Base-by-base conservation (phyloP, 768 basidiomycete species). In the Strobilomyces echinocephalus region DNA sequence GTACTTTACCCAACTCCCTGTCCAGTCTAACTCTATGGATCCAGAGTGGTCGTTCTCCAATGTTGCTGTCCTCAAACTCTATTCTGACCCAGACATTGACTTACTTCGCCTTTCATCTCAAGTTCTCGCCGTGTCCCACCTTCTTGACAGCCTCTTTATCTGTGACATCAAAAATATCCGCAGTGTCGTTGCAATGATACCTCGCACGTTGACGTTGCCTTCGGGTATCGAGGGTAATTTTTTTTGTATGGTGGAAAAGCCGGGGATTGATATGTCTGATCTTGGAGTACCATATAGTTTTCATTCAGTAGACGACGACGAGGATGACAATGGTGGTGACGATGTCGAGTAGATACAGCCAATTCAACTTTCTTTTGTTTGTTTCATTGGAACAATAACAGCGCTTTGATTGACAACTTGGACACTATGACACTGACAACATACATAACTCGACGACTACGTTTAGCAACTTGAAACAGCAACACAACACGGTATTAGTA, bases 51-150 rank as follows among this genome's bases (percentile, higher is more conserved):
- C 30, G 5, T 31, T 18, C 5, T 1, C 15, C 10, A 26, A 24
- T 24, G 41, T 42, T 42, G 41, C 24, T 6, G 14, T 42, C 7
- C 4, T 45, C n/a, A 46, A 33, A 5, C 20, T 60, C 0, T 72
- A 60, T 42, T 61, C 62, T 3, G 56, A 49, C 5, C 63, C 63
- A 0, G 53, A 69, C 20, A 1, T 26, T 1, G 38, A 54, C 0
- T 46, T 72, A 1, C 48, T 63, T 0, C 10, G 21, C 1, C 46
- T 49, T 1, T 72, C 66, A 0, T 58, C 42, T 5, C 53, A 66
- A n/a, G 62, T 62, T 5, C 46, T 70, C 4, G 57, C 52, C 10
- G 34, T 28, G 28, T 28, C 59, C 2, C 64, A 59, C 14, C 24
- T 38, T 2, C 56, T 63, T 1, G 24, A 42, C n/a, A 16, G 8